Base-by-base conservation (phyloP, 768 basidiomycete genomes). In the Lactarius evosmus region DNA sequence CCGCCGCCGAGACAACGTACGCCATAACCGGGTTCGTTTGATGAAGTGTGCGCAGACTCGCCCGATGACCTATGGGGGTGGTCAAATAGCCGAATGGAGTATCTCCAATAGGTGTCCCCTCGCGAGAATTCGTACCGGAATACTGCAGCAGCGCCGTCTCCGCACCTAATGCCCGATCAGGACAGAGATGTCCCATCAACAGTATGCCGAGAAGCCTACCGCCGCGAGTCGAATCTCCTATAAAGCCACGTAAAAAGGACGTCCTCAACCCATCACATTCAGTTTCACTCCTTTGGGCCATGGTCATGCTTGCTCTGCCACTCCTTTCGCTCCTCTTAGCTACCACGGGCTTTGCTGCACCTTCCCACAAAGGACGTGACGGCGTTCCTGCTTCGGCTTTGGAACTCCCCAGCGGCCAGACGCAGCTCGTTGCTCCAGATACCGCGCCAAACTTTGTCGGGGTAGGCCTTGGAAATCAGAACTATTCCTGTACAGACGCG, bases 381-480 rank as follows among this genome's bases (percentile, higher is more conserved):
- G 2, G 6, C 7, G 38, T 62, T 38, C 60, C 55, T 16, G 32
- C 32, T 2, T 40, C 44, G 2, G 54, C 32, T 33, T 1, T 65
- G 17, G 3, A 22, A 0, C 9, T 56, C 0, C 54, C 54, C 4
- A 1, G 12, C 1, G 22, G 14, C 34, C 49, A 51, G 34, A 16
- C 55, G 17, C n/a, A 41, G 32, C 40, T 65, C 9, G 7, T 29
- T 41, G 0, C 11, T 1, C 55, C 54, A 9, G n/a, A 19, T 16
- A 25, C 55, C 6, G 1, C 55, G 4, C 49, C 60, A 9, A 30
- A 5, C 29, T n/a, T 17, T 41, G 25, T 56, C 32, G 5, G 19
- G 4, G 1, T 62, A 55, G 63, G 60, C 3, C 19, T 44, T 2
- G 64, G 64, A 6, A 46, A 34, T 17, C 64, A 65, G 12, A 65